Base-by-base conservation (phyloP, 1,284 basidiomycete species). In the Cronartium ribicola region DNA sequence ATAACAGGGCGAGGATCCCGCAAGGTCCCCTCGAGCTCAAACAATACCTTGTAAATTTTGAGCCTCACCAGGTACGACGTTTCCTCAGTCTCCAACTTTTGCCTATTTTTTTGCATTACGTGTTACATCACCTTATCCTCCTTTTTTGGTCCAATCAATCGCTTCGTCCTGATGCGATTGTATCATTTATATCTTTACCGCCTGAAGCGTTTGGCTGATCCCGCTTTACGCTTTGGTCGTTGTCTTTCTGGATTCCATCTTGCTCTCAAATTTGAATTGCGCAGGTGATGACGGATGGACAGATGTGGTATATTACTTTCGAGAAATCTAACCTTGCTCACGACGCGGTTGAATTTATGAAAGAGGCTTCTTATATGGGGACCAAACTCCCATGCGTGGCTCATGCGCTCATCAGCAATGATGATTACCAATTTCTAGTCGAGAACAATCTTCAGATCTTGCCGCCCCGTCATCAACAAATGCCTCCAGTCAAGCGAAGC, bases 291-390 rank as follows among this genome's bases (percentile, higher is more conserved):
- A 72, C 69, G 17, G 69, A 72, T 57, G 62, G 62, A 29, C 69
- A 72, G 41, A 72, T 72, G 69, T 72, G 69, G 69, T 72, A 72
- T 62, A 72, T 72, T 13, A 72, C 69, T 22, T 72, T 72, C 40
- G 43, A 43, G 11, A 51, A 61, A 57, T 48, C 69, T 55, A 65
- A 63, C 46, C n/a, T 57, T 43, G 59, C 69, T 11, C 61, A 72
- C 11, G 36, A 64, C 40, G 62, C 69, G 20, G 64, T 64, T 29
- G 40, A 61, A 17, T 65, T 41, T 57, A 36, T 72, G 8, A 64
- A 65, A 36, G 57, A 61, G 8, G 20, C 29, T 39, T 43, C 44
- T 29, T 43, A 41, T 40, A 57, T 72, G 62, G 69, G 69, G 29
- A n/a, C 48, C 10, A 72, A 72, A 48, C 64, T 72, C n/a, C 48